Percentiles rank a stretch among this genome's conserved stretches.
These are phyloP conservation scores for Penicillium psychrosexuale DNA, from an alignment of 2,329 filamentous ascomycete genomes.

Conservation along the genomic window DNA sequence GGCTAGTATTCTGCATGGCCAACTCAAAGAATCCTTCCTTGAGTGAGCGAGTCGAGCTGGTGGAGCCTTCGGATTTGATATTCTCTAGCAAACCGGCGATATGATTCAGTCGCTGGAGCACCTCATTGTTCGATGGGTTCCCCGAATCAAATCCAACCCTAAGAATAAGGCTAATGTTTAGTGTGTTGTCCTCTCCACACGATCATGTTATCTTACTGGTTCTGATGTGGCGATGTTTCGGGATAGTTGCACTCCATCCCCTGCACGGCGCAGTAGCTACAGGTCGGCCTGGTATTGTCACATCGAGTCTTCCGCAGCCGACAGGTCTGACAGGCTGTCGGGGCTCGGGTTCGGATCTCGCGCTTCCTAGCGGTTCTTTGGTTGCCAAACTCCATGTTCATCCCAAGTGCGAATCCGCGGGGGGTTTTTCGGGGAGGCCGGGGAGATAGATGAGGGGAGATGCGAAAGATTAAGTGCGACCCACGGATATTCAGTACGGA, in stretches of 20 bases:
- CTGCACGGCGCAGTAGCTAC: slow-evolving; percentile 25
- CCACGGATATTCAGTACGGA: slow-evolving; percentile 7
- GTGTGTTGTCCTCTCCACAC: background rate
- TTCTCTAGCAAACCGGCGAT: slow-evolving; percentile 23
- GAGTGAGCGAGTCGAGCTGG: slow-evolving; percentile 14
- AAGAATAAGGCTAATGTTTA: background rate
- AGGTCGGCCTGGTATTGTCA: slow-evolving; percentile 23
- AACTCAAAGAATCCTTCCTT: slow-evolving; percentile 17
- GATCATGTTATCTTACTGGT: slow-evolving; percentile 17
- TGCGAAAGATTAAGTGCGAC: slow-evolving; percentile 10
- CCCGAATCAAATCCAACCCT: slow-evolving; percentile 17
- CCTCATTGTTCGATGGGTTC: slow-evolving; percentile 17
- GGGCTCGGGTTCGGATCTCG: slow-evolving; percentile 25
- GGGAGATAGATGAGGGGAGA: slow-evolving; percentile 4
- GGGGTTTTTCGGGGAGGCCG: slow-evolving; percentile 17
- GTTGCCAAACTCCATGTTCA: slow-evolving; percentile 16
- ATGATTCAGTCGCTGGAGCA: slow-evolving; percentile 20
- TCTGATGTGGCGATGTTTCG: slow-evolving; percentile 18
- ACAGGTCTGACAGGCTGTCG: slow-evolving; percentile 26
- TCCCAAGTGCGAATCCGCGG: background rate
- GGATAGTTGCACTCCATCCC: slow-evolving; percentile 24
- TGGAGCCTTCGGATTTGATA: slow-evolving; percentile 20
- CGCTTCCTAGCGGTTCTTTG: slow-evolving; percentile 18
- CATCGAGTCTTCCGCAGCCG: slow-evolving; percentile 26
- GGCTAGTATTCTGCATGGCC: slow-evolving; percentile 13